Evolutionary conservation across 805 yeast species (phyloP), one percentile per base, ranked within the genome.

Genomic region (Wickerhamiella sergipiensis): DNA sequence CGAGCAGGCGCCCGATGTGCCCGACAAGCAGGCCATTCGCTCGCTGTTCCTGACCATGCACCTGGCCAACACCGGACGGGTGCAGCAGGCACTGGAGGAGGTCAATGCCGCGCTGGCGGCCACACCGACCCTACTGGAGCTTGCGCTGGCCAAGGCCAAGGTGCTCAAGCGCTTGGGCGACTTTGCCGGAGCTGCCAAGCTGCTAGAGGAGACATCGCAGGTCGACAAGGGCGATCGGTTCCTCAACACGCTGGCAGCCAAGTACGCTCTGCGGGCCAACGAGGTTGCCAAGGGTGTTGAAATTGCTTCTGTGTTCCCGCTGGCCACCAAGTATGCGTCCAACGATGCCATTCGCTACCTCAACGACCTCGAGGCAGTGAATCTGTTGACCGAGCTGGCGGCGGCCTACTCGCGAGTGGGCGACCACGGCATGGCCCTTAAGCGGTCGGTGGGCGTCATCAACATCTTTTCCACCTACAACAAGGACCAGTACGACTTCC

Each of bases 401-500:
- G 94, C 85, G 61, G 81, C 92, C 3, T 87, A 85, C 59, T 65
- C 69, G 48, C 77, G 96, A 59, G 60, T 78, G 43, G 83, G 78
- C 56, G 67, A 75, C 46, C 70, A 66, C 23, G 95, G 95, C 0
- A 67, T 92, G 57, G 79, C 97, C 0, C 68, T 88, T 55, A 92
- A 92, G 67, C 76, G 97, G 60, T 85, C 75, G 63, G 65, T 70
- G 43, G 80, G 86, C 2, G 73, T 88, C 45, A 70, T 79, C 47
- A 78, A 79, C 53, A 76, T 84, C 29, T 88, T 80, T 66, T 74
- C 78, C 44, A 83, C 79, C 49, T 88, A 80, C 67, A 77, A 72
- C 61, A 78, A 77, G 55, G 98, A 92, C 63, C 97, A 92, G 69
- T 75, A 83, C 56, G 99, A 92, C 65, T 92, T 90, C 81, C 97